Percentiles rank a stretch among this genome's conserved stretches.
phyloP scores from a whole-genome alignment of 225 moss, liverwort and hornwort species.

The Pseudoscleropodium purum region DNA sequence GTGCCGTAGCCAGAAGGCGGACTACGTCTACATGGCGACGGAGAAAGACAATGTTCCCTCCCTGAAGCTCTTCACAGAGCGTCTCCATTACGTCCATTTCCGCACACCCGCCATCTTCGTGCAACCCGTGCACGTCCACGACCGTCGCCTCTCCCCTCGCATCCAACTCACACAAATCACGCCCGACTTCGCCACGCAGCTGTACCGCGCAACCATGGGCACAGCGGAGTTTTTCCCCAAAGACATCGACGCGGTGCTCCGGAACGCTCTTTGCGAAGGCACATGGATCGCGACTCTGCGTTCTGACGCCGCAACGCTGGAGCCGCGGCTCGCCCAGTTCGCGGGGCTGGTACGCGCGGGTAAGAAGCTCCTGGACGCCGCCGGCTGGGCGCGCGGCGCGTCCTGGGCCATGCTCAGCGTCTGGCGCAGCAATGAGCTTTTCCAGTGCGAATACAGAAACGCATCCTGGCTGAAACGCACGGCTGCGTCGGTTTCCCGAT shows the following conservation, averaged over 20 bases:
- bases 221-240: conserved; percentile 86
- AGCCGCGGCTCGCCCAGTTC: conserved; percentile 27
- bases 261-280: conserved; percentile 79
- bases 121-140: conserved; percentile 73
- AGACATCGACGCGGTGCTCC: conserved; percentile 74
- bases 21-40: conserved; percentile 83
- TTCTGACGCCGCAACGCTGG: background rate
- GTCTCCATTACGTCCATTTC: conserved; percentile 51
- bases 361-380: conserved; percentile 13
- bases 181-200: conserved; percentile 45
- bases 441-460: conserved; percentile 70
- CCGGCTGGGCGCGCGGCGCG: conserved; percentile 12
- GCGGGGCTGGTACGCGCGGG: background rate
- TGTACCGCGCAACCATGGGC: conserved; percentile 63
- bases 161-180: conserved; percentile 53
- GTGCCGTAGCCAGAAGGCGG: conserved; percentile 62
- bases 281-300: conserved; percentile 78
- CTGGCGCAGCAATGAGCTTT: conserved; percentile 94
- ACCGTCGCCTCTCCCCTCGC: conserved; percentile 43
- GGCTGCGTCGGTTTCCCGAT: conserved; percentile 55
- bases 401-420: conserved; percentile 90
- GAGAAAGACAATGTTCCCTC: conserved; percentile 78
- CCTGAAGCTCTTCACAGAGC: conserved; percentile 63
- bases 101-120: conserved; percentile 71
- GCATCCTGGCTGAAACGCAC: conserved; percentile 57